phyloP scores from a whole-genome alignment of 2,329 filamentous ascomycete genomes.

The Colletotrichum truncatum region DNA sequence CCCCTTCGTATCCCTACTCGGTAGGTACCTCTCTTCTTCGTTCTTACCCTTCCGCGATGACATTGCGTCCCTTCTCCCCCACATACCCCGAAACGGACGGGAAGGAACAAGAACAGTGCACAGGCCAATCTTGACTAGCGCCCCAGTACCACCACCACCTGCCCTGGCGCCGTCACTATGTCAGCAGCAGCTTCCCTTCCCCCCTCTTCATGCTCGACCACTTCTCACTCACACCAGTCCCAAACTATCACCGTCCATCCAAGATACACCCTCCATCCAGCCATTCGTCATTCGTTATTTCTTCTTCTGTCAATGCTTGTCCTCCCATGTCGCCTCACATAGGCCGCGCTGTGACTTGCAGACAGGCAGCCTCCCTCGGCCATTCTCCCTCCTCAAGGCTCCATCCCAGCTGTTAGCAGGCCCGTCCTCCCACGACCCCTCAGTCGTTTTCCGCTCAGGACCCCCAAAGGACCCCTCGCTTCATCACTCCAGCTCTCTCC shows the following conservation, averaged over 20 bases:
- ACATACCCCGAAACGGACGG: constrained; percentile 29
- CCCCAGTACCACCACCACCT: neutral
- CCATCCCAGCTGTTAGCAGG: constrained; percentile 5
- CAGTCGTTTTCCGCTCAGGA: neutral
- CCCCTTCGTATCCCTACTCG: neutral
- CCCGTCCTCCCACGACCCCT: neutral
- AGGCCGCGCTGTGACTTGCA: neutral
- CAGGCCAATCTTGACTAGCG: constrained; percentile 5
- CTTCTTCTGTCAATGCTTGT: neutral
- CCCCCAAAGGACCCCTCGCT: neutral
- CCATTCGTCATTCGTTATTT: neutral
- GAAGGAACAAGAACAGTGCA: constrained; percentile 14
- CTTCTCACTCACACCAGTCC: neutral
- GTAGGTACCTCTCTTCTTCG: neutral
- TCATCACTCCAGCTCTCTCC: neutral
- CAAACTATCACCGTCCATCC: neutral
- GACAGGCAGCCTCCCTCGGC: neutral
- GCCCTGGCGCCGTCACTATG: neutral
- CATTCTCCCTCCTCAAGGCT: neutral
- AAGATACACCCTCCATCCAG: no score
- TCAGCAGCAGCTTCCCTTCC: neutral
- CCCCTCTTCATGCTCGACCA: neutral
- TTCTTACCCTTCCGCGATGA: neutral
- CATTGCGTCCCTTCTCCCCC: neutral
- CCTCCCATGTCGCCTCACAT: neutral